Evolutionary conservation across 371 early-diverging fungal genomes (phyloP).

Genomic region (Saksenaea vasiformis): DNA sequence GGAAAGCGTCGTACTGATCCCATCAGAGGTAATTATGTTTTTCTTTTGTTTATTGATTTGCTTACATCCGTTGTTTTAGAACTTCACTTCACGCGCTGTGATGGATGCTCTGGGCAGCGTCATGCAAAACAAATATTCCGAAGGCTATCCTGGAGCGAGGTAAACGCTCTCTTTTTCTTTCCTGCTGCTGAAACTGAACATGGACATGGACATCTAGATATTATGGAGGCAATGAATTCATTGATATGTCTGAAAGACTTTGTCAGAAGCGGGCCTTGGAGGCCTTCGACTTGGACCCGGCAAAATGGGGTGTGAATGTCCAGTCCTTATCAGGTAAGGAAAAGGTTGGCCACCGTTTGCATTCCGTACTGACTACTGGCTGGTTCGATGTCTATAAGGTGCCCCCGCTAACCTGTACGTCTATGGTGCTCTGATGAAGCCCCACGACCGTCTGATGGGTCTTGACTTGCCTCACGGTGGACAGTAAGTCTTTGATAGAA

Average conservation of each 20-base stretch:
- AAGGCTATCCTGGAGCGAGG: constrained; percentile 97
- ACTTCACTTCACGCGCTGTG: constrained; percentile 97
- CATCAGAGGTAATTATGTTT: constrained; percentile 87
- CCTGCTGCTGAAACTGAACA: constrained; percentile 9
- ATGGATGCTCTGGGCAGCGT: constrained; percentile 97
- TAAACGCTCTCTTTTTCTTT: constrained; percentile 24
- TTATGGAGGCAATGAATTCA: constrained; percentile 99
- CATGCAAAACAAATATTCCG: constrained; percentile 99
- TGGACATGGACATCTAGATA: constrained; percentile 64
- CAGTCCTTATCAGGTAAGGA: constrained; percentile 89
- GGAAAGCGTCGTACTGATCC: constrained; percentile 92
- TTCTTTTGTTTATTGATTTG: background rate
- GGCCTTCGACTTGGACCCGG: constrained; percentile 86
- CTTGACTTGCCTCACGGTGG: constrained; percentile 99
- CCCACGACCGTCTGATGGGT: constrained; percentile 99
- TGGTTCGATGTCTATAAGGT: constrained; percentile 46
- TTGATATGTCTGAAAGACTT: constrained; percentile 94
- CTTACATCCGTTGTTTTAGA: constrained; percentile 56
- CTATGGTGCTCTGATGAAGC: constrained; percentile 94
- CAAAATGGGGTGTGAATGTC: constrained; percentile 99
- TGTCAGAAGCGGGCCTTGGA: constrained; percentile 97
- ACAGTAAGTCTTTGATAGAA: constrained; percentile 71
- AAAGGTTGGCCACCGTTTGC: background rate
- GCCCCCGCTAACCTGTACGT: constrained; percentile 98
- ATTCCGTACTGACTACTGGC: constrained; percentile 3